A percentile compares a stretch with the other conserved stretches of the same genome.
phyloP scores from a whole-genome alignment of 2,329 filamentous ascomycete genomes.

The Pseudopyrenochaeta lycopersici region DNA sequence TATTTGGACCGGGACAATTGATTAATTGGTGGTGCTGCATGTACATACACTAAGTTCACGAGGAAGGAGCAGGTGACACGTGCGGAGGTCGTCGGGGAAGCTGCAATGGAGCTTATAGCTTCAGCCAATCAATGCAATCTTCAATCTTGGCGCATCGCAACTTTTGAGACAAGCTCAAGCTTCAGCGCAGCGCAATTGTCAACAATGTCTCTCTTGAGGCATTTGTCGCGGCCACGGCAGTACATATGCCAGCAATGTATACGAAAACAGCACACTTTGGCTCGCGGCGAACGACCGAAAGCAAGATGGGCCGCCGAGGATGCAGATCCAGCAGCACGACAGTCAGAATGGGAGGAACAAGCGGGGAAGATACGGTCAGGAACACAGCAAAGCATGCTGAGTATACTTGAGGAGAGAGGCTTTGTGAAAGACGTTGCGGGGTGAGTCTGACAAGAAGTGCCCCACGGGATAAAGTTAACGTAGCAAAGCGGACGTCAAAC shows the following conservation, averaged over 20 bases:
- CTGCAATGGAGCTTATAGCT: conserved; percentile 18
- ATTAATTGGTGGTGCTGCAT: conserved; percentile 12
- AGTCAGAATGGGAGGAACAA: conserved; percentile 38
- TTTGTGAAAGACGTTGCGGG: conserved; percentile 78
- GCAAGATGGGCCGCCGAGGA: conserved; percentile 32
- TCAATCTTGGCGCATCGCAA: conserved; percentile 24
- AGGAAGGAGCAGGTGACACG: conserved; percentile 28
- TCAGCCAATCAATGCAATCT: conserved; percentile 28
- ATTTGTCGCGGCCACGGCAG: conserved; percentile 35
- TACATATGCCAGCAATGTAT: conserved; percentile 41
- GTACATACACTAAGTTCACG: conserved; percentile 14
- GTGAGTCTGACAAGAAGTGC: conserved; percentile 56
- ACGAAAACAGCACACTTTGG: conserved; percentile 28
- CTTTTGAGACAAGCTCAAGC: conserved; percentile 24
- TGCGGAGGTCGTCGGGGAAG: conserved; percentile 36
- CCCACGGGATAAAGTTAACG: conserved; percentile 16
- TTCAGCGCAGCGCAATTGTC: conserved; percentile 24
- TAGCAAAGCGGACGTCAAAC: conserved; percentile 54
- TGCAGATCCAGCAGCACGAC: conserved; percentile 19
- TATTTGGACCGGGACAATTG: conserved; percentile 3
- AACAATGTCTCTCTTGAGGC: conserved; percentile 41
- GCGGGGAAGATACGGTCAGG: conserved; percentile 39
- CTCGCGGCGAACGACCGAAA: conserved; percentile 22
- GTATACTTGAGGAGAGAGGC: conserved; percentile 74
- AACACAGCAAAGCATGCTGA: conserved; percentile 61